Evolutionary conservation across 495 filamentous ascomycete genomes (phyloP), one percentile per base, ranked within the genome.

Genomic region (Annulohypoxylon bovei): DNA sequence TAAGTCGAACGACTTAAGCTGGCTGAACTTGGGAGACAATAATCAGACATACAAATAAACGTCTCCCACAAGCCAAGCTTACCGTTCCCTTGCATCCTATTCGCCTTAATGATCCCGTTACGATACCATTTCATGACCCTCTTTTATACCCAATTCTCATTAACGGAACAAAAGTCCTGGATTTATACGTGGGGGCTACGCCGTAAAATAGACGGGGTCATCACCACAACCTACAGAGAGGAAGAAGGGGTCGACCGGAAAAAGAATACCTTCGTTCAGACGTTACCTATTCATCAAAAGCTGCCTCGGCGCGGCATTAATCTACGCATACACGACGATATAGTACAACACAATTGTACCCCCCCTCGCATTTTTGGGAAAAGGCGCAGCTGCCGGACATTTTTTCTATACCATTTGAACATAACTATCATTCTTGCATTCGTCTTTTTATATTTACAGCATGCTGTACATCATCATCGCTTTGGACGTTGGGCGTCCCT

Each of bases 1-100:
- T 16, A 75, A 75, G 54, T 77, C 80, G 16, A 79, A 82, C 25
- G 91, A 93, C 76, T 91, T 93, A 88, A 92, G 90, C 79, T 93
- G 91, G 91, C 78, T 93, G 39, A 93, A 93, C 75, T 78, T 93
- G 27, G 80, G 80, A 27, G 80, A 78, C 14, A 72, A 75, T 39
- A 59, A 69, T 27, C 61, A 52, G 20, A 14, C 50, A 11, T 56
- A 57, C 35, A 71, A 55, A 46, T 67, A 42, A 60, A 11, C 9
- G n/a, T 33, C 55, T n/a, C 16, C 11, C 5, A 18, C 52, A n/a
- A 6, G 27, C 52, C 42, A n/a, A 53, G 37, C 27, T 14, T 58
- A 35, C n/a, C 52, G 57, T 61, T 68, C 47, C 16, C 44, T 65
- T 68, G 44, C 47, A 30, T 16, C 33, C 39, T 40, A 37, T 65